These are phyloP conservation scores for Cymodocea nodosa DNA, from an alignment of 116 monocot genomes.

Conservation along the genomic window DNA sequence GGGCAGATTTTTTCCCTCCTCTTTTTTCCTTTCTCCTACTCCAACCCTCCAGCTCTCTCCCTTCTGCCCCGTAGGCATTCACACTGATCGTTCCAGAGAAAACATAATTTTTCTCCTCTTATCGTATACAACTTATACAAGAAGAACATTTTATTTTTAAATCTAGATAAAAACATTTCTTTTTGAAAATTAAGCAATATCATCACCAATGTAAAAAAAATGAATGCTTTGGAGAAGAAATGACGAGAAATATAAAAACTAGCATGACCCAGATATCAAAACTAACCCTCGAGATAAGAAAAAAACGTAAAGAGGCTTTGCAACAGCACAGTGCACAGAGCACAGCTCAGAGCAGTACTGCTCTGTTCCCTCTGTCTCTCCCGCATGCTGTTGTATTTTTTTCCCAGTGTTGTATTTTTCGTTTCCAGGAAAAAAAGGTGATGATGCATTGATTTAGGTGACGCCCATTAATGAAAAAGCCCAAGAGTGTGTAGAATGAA, in stretches of 20 bases:
- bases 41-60: background rate
- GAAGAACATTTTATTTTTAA: too few relatives aligned
- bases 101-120: too few relatives aligned
- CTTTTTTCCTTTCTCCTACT: background rate
- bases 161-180: too few relatives aligned
- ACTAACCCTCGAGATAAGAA: background rate
- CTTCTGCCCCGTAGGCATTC: too few relatives aligned
- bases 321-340: too few relatives aligned
- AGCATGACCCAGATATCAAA: background rate
- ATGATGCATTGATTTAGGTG: slow-evolving; percentile 1
- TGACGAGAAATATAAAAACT: too few relatives aligned
- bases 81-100: too few relatives aligned
- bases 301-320: background rate
- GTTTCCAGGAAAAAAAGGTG: background rate
- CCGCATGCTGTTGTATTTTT: background rate
- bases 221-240: background rate
- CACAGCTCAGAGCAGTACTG: background rate
- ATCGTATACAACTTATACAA: too few relatives aligned
- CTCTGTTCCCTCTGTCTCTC: background rate
- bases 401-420: background rate
- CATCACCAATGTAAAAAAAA: too few relatives aligned
- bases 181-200: too few relatives aligned
- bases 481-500: background rate
- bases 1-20: background rate
- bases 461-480: background rate